Conservation (phyloP, 139 green algal genomes). For the Nannochloris sp. region DNA sequence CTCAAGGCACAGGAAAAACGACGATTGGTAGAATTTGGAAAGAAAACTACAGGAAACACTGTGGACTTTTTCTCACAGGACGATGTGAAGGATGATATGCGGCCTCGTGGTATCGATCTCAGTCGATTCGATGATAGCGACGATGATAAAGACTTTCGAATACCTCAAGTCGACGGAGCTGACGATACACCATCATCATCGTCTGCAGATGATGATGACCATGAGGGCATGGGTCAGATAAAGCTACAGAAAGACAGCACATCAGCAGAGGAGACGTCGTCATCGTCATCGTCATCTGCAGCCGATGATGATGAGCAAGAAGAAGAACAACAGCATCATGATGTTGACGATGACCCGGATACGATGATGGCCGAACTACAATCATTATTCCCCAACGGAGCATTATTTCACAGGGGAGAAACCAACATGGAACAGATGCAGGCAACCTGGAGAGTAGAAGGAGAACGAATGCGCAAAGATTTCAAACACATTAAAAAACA, state of each 20-base stretch:
- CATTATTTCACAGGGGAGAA: conserved; percentile 15
- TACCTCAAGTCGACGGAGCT: conserved; percentile 30
- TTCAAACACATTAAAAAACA: conserved; percentile 20
- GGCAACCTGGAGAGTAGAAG: conserved; percentile 14
- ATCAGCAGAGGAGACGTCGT: no score
- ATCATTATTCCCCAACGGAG: conserved; percentile 8
- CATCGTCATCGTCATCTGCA: no score
- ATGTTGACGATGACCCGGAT: neutral
- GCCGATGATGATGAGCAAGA: neutral
- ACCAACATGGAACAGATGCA: conserved; percentile 16
- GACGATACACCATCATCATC: neutral
- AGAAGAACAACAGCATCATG: neutral
- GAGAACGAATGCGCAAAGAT: conserved; percentile 13
- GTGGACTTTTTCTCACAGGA: conserved; percentile 8
- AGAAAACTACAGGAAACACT: neutral
- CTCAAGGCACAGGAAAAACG: no score
- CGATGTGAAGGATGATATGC: neutral
- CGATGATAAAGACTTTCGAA: conserved; percentile 4
- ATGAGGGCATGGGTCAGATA: neutral
- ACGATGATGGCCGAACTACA: neutral
- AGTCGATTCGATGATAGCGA: conserved; percentile 22
- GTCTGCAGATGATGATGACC: neutral
- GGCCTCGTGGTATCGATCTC: neutral
- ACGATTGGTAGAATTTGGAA: no score
- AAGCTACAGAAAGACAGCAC: no score